Evolutionary conservation across 2,329 filamentous ascomycete genomes (phyloP).

Genomic region (Xylaria hypoxylon): DNA sequence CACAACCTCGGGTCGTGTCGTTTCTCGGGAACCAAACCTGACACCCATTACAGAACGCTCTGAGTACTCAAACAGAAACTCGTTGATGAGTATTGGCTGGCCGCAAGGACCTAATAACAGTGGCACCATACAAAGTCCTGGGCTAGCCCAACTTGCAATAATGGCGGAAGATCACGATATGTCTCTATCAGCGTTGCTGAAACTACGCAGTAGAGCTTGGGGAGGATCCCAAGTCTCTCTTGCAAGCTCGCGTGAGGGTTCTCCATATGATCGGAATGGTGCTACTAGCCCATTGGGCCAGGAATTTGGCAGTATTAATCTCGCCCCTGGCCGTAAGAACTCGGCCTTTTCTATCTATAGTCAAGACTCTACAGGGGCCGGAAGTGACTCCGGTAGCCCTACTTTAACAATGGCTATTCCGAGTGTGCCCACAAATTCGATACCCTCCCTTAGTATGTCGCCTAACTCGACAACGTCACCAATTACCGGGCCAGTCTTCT

Average conservation of each 20-base stretch:
- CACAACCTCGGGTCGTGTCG: conserved; percentile 77
- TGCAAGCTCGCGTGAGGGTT: conserved; percentile 63
- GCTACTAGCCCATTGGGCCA: conserved; percentile 58
- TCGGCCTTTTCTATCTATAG: conserved; percentile 63
- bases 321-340: conserved; percentile 59
- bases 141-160: conserved; percentile 80
- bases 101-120: conserved; percentile 63
- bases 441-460: conserved; percentile 45
- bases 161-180: conserved; percentile 76
- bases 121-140: conserved; percentile 72
- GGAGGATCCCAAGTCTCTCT: conserved; percentile 83
- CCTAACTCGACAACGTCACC: conserved; percentile 44
- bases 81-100: conserved; percentile 78
- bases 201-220: conserved; percentile 80
- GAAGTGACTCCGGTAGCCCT: conserved; percentile 62
- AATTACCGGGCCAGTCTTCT: conserved; percentile 40
- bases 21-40: conserved; percentile 87
- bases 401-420: conserved; percentile 60
- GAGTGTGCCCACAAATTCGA: conserved; percentile 40
- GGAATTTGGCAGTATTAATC: conserved; percentile 41
- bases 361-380: conserved; percentile 59
- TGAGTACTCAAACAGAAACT: conserved; percentile 96
- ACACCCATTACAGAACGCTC: conserved; percentile 96
- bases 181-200: conserved; percentile 77
- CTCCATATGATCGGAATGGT: conserved; percentile 56